Evolutionary conservation across 1,284 basidiomycete species (phyloP), one percentile per base, ranked within the genome.

Genomic region (Leccinum griseonigrum): DNA sequence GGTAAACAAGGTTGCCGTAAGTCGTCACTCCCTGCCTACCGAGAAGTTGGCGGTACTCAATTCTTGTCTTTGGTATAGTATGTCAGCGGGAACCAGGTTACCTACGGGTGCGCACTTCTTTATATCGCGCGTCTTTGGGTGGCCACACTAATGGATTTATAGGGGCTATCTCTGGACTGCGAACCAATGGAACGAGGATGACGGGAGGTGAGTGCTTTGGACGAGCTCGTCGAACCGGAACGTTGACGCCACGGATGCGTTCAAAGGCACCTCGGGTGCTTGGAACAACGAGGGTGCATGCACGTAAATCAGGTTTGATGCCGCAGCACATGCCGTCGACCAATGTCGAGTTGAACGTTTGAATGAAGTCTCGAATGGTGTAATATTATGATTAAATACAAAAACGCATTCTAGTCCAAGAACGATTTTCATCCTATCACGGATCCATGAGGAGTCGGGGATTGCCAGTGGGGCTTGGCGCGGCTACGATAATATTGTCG

Each of bases 111-210:
- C 32, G 69, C 59, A 29, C 1, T 8, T n/a, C 4, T 9, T 36
- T 10, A 38, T 22, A 26, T 16, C 4, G 6, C 4, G 18, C 9
- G 26, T 16, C 46, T 50, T 50, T 26, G 46, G 22, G 26, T 14
- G 16, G 18, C 14, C 9, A 40, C 32, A 29, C 59, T 72, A 50
- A 71, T 26, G 13, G 0, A 3, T n/a, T 11, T 22, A 16, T 26
- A 74, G 72, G 54, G 71, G 72, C 0, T 22, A 57, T 31, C 70
- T 74, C 34, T 71, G 70, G 70, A 68, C 65, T 51, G 70, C 71
- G 10, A 64, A 38, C 22, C 61, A 62, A 29, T 71, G 73, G 70
- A 66, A 65, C 32, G 5, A 71, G 54, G 52, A 7, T 31, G 52
- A 53, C 52, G 0, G 73, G 70, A 69, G 68, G 72, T 74, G 34